phyloP scores from a whole-genome alignment of 768 basidiomycete species.

The Agrocybe pediades region DNA sequence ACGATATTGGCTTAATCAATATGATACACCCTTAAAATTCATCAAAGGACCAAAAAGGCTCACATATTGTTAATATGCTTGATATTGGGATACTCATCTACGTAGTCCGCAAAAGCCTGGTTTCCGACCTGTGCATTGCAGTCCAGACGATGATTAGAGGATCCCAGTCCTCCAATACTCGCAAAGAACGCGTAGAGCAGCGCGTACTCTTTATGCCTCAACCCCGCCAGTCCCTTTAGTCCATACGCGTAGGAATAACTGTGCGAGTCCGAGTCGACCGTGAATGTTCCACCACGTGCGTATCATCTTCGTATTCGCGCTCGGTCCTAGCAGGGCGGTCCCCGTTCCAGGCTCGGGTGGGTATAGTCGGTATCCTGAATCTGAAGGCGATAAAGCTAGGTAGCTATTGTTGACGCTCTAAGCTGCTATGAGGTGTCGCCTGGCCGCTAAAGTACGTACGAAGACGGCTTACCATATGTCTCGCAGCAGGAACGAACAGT shows the following conservation, averaged over 20 bases:
- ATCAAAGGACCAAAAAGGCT: not conserved
- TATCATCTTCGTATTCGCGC: conserved; percentile 10
- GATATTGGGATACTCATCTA: conserved; percentile 49
- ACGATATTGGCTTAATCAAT: not conserved
- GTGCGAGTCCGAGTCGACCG: conserved; percentile 20
- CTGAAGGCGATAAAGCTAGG: conserved; percentile 20
- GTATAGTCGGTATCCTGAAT: conserved; percentile 10
- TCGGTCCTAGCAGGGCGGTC: conserved; percentile 1
- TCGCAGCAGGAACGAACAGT: no score
- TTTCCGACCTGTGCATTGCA: conserved; percentile 49
- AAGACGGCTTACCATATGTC: no score
- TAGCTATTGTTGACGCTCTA: conserved; percentile 21
- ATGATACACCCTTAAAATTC: no score
- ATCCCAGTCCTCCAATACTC: conserved; percentile 73
- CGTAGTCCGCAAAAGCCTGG: conserved; percentile 61
- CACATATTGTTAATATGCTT: conserved; percentile 65
- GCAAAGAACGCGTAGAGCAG: conserved; percentile 73
- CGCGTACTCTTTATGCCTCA: conserved; percentile 65
- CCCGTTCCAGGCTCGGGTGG: conserved; percentile 11
- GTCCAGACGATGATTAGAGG: no score
- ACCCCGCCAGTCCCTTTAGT: conserved; percentile 64
- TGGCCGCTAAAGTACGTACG: no score
- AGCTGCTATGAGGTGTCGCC: no score
- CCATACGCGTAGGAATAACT: conserved; percentile 73
- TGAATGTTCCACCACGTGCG: conserved; percentile 33